Percentiles rank a stretch among this genome's conserved stretches.
Evolutionary conservation across 176 grass and related monocot genomes (phyloP).

Genomic region (Luzula sylvatica): DNA sequence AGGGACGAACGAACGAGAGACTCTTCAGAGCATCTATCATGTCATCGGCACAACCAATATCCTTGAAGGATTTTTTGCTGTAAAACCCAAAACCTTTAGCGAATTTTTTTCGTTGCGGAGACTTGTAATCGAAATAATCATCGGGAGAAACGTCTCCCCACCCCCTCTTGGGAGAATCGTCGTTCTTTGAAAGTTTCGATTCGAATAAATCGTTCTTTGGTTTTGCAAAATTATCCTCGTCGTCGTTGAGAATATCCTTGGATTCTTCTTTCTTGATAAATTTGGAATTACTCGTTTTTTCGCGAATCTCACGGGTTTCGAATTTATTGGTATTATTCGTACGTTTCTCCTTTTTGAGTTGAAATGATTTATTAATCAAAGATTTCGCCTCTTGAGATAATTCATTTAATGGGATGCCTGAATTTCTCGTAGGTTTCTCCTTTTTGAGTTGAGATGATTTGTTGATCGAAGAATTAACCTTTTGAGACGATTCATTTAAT

Average conservation of each 20-base stretch:
- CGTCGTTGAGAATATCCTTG: background rate
- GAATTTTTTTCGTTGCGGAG: slow-evolving; percentile 17
- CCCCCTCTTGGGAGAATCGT: slow-evolving; percentile 7
- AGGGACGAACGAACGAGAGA: slow-evolving; percentile 52
- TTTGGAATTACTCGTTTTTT: background rate
- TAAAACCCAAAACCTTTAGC: slow-evolving; percentile 54
- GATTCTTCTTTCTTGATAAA: background rate
- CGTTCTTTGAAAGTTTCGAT: background rate
- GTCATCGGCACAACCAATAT: slow-evolving; percentile 49
- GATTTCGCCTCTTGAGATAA: too few species aligned
- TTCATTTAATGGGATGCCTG: too few species aligned
- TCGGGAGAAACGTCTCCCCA: slow-evolving; percentile 33
- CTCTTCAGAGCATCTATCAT: slow-evolving; percentile 47
- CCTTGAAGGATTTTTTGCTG: slow-evolving; percentile 61
- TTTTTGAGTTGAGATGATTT: slow-evolving; percentile 33
- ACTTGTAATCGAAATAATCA: slow-evolving; percentile 11
- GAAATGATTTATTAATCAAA: slow-evolving; percentile 35
- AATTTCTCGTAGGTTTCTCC: slow-evolving; percentile 2
- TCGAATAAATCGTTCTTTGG: background rate
- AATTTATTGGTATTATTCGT: slow-evolving; percentile 2
- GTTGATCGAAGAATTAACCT: slow-evolving; percentile 29
- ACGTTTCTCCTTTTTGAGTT: slow-evolving; percentile 22
- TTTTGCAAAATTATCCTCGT: background rate
- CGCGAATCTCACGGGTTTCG: background rate
- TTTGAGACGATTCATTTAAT: too few species aligned